These are phyloP conservation scores for Pezicula radicicola DNA, from an alignment of 2,329 filamentous ascomycete species.

Conservation along the genomic window DNA sequence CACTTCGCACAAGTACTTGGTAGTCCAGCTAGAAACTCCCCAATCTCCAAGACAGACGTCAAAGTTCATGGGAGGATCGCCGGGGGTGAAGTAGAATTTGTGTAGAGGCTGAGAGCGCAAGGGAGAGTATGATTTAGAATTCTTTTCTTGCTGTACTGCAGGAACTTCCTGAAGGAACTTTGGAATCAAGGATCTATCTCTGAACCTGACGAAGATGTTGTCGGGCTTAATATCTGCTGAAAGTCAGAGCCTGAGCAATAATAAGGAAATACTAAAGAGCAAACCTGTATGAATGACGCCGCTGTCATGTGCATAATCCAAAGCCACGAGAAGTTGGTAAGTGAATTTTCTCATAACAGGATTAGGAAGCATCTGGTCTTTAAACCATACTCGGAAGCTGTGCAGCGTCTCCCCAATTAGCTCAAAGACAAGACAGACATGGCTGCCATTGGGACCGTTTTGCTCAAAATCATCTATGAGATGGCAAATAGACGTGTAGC, in stretches of 20 bases:
- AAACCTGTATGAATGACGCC: conserved; percentile 22
- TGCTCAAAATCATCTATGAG: conserved; percentile 22
- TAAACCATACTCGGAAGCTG: conserved; percentile 11
- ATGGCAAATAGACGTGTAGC: conserved; percentile 17
- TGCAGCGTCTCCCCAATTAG: conserved; percentile 21
- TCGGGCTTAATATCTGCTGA: conserved; percentile 19
- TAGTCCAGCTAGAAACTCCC: conserved; percentile 17
- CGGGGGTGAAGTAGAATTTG: conserved; percentile 2
- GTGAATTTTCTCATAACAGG: conserved; percentile 18
- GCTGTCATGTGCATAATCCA: conserved; percentile 22
- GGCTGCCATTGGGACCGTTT: conserved; percentile 18
- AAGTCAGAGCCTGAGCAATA: not conserved
- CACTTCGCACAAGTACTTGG: conserved; percentile 12
- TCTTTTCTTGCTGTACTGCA: conserved; percentile 1
- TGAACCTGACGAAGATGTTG: conserved; percentile 22
- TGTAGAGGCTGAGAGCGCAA: conserved; percentile 1
- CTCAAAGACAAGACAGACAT: conserved; percentile 23
- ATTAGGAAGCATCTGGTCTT: conserved; percentile 14
- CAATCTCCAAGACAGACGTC: conserved; percentile 21
- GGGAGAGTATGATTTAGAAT: not conserved
- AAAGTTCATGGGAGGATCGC: conserved; percentile 4
- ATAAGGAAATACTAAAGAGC: not conserved
- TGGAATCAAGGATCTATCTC: conserved; percentile 16
- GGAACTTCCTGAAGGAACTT: conserved; percentile 3
- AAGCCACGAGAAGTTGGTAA: conserved; percentile 18